Base-by-base conservation (phyloP, 768 basidiomycete genomes). In the Floccularia luteovirens region DNA sequence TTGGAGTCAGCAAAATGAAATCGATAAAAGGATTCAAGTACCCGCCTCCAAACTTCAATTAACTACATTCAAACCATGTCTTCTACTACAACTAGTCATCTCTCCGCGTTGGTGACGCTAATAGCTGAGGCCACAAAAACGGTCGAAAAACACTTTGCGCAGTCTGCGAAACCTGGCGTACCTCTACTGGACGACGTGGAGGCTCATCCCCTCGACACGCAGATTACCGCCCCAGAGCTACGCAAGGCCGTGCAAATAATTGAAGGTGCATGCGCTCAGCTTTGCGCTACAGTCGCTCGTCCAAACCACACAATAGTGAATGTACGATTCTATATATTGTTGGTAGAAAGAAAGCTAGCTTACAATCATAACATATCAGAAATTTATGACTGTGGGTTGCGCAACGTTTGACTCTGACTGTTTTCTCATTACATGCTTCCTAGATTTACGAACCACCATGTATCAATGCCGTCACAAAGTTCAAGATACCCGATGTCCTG, bases 401-500 rank as follows among this genome's bases (percentile, higher is more conserved):
- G 38, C 38, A 16, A n/a, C 16, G 33, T 32, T 19, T 14, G 14
- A 23, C 10, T 35, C 12, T 32, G 19, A 1, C 2, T 17, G 20
- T 30, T 3, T 0, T 19, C 28, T 14, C 13, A 7, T 27, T n/a
- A 27, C 13, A 5, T 31, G 4, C 3, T 23, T 25, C 25, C 5
- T 16, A 63, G 59, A 45, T 54, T 24, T 54, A 51, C 24, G 62
- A 62, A 41, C 56, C 60, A 12, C 55, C 59, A 4, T 62, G 59
- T 24, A 39, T 69, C 11, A 54, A 54, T 11, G 59, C 67, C 10
- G 64, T 53, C 1, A 36, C 55, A n/a, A 50, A 57, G 12, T 59
- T 60, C 31, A 59, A 59, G 36, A 53, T 71, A 22, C 53, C 70
- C 0, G 69, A 71, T 42, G 49, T 58, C 16, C 57, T 73, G 17